Percentiles rank a stretch among this genome's conserved stretches.
These are phyloP conservation scores for Fomitiporia mediterranea DNA, from an alignment of 1,284 basidiomycete species.

Conservation along the genomic window DNA sequence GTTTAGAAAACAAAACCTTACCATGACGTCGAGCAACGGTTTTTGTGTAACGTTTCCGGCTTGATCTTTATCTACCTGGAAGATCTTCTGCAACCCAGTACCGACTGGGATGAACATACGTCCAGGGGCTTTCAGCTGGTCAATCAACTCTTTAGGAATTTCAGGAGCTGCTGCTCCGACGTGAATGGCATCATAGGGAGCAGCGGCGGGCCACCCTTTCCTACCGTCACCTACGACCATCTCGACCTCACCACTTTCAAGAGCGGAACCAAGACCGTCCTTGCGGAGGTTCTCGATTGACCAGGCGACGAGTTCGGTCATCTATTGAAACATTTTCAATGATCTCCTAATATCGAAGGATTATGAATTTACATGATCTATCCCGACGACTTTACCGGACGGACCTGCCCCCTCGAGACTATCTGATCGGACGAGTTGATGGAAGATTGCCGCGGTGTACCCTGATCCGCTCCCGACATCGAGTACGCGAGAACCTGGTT, in stretches of 20 bases:
- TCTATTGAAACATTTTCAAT: no score
- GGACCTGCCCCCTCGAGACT: slow-evolving; percentile 32
- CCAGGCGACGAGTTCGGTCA: slow-evolving; percentile 71
- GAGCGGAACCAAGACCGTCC: slow-evolving; percentile 57
- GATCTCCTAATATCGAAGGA: no score
- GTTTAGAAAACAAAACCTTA: slow-evolving; percentile 46
- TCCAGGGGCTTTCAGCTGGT: slow-evolving; percentile 81
- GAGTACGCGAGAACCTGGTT: slow-evolving; percentile 68
- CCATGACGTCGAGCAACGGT: slow-evolving; percentile 78
- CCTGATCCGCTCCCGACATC: slow-evolving; percentile 82
- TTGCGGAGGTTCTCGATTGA: slow-evolving; percentile 63
- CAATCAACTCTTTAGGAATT: slow-evolving; percentile 70
- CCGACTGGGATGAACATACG: slow-evolving; percentile 95
- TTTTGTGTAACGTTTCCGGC: slow-evolving; percentile 65
- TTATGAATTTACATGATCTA: no score
- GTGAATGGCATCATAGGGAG: slow-evolving; percentile 87
- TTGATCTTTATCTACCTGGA: slow-evolving; percentile 78
- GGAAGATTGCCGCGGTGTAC: slow-evolving; percentile 72
- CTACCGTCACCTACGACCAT: slow-evolving; percentile 82
- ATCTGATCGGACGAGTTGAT: slow-evolving; percentile 56
- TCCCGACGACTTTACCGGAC: slow-evolving; percentile 74
- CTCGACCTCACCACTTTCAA: slow-evolving; percentile 52
- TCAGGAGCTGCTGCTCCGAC: slow-evolving; percentile 88
- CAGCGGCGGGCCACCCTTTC: slow-evolving; percentile 47
- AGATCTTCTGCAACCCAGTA: slow-evolving; percentile 54